Evolutionary conservation across 345 rosid genomes (phyloP), one percentile per base, ranked within the genome.

Genomic region (Populus nigra): DNA sequence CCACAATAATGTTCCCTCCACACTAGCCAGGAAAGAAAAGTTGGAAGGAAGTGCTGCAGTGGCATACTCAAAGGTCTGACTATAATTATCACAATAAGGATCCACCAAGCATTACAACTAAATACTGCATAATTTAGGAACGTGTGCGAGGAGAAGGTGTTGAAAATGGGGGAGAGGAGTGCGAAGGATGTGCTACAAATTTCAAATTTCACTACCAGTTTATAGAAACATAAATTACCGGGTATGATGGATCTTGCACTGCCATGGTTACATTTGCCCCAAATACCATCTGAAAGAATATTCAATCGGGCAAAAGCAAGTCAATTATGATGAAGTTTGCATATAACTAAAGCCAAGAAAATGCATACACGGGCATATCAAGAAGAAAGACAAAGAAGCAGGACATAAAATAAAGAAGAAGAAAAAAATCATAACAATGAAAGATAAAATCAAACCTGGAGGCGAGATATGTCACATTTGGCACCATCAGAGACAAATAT

Each of bases 401-500:
- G 18, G 5, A 35, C 31, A 39, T 0, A 41, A 8, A 59, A 71
- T 17, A 23, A 27, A 35, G 75, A n/a, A 41, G 12, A 25, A 69
- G 55, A 67, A 57, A 49, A 74, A 49, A 73, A 45, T 68, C 70
- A 31, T 49, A 49, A 7, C 47, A 69, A 33, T 5, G 1, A 27
- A 78, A 71, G 3, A 22, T 23, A 38, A 45, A 49, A 65, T 67
- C 73, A 74, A 67, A 96, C 99, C 99, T 96, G 98, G 71, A 96
- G 99, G 39, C 99, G 98, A 47, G 96, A 89, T 77, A 93, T 96
- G 71, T 96, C 98, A 81, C 98, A 92, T 79, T 96, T 93, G 73
- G 99, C 99, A 88, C 98, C 99, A 87, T 96, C 98, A 73, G 98
- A 96, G 72, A 96, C 99, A 85, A 96, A 96, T 72, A 96, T 86